Percentiles rank a stretch among this genome's conserved stretches.
Evolutionary conservation across 805 yeast species (phyloP).

Genomic region (Torulaspora franciscae): DNA sequence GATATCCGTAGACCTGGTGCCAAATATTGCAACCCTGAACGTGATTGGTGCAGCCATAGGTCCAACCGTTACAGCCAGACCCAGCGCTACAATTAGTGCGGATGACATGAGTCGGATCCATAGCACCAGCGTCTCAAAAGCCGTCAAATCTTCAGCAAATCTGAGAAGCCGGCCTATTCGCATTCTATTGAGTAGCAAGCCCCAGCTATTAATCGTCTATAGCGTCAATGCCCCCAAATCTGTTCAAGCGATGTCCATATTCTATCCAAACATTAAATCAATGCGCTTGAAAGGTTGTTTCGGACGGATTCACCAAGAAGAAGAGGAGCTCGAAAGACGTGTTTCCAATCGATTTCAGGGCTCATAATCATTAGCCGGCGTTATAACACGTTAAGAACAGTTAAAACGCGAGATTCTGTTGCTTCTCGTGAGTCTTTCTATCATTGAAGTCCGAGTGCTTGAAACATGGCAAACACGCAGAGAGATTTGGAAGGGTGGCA

Average conservation of each 20-base stretch:
- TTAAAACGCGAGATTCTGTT: background rate
- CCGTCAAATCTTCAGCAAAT: constrained; percentile 19
- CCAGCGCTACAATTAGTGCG: constrained; percentile 18
- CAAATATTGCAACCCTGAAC: constrained; percentile 24
- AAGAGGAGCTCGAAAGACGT: background rate
- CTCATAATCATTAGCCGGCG: background rate
- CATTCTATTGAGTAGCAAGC: constrained; percentile 3
- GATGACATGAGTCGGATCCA: constrained; percentile 23
- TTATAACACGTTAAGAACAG: background rate
- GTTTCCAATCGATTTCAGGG: background rate
- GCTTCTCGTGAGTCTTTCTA: background rate
- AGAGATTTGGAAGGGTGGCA: constrained; percentile 33
- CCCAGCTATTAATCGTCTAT: background rate
- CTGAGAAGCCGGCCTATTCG: constrained; percentile 11
- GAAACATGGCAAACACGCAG: constrained; percentile 24
- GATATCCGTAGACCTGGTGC: constrained; percentile 25
- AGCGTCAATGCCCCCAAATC: background rate
- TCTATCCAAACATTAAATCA: background rate
- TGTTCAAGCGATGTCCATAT: background rate
- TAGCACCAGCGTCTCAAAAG: constrained; percentile 24
- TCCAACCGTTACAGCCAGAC: constrained; percentile 21
- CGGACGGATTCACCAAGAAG: background rate
- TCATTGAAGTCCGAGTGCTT: background rate
- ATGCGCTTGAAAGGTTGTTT: background rate
- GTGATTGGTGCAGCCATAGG: constrained; percentile 21